These are phyloP conservation scores for Lobosporangium transversale DNA, from an alignment of 192 early-diverging fungal species.

Conservation along the genomic window DNA sequence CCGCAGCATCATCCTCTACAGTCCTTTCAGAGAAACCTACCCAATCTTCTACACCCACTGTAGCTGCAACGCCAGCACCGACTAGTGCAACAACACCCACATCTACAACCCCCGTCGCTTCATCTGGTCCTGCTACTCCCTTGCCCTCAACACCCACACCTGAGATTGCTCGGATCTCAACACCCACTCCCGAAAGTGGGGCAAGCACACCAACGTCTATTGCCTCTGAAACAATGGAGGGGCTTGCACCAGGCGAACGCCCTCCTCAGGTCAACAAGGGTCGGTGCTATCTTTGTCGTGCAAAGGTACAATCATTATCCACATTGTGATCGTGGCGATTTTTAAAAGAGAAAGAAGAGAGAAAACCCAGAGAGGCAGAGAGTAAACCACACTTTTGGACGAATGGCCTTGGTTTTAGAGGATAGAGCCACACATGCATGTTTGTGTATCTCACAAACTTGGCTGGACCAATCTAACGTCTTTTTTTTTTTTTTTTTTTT, in stretches of 20 bases:
- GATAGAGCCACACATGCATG: too few species aligned
- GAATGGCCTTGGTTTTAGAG: too few species aligned
- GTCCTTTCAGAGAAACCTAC: slow-evolving; percentile 35
- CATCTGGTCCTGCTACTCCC: slow-evolving; percentile 8
- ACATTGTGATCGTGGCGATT: too few species aligned
- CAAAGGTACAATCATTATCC: slow-evolving; percentile 57
- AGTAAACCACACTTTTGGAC: too few species aligned
- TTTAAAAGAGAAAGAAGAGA: too few species aligned
- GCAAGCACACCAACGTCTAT: slow-evolving; percentile 46
- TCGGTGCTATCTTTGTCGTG: slow-evolving; percentile 73
- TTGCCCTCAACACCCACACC: slow-evolving; percentile 31
- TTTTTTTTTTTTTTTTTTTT: background rate
- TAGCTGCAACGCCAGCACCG: slow-evolving; percentile 6
- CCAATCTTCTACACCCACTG: slow-evolving; percentile 10
- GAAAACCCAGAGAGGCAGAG: too few species aligned
- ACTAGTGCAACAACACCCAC: background rate
- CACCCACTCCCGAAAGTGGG: slow-evolving; percentile 20
- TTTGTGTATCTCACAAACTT: too few species aligned
- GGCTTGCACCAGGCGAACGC: slow-evolving; percentile 57
- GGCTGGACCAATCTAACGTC: too few species aligned
- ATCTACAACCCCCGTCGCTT: slow-evolving; percentile 11
- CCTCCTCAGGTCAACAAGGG: slow-evolving; percentile 73
- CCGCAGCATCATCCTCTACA: slow-evolving; percentile 1
- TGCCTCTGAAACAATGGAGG: slow-evolving; percentile 29
- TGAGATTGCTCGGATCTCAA: slow-evolving; percentile 5